These are phyloP conservation scores for Fusarium fujikuroi DNA, from an alignment of 2,329 filamentous ascomycete species.

Conservation along the genomic window DNA sequence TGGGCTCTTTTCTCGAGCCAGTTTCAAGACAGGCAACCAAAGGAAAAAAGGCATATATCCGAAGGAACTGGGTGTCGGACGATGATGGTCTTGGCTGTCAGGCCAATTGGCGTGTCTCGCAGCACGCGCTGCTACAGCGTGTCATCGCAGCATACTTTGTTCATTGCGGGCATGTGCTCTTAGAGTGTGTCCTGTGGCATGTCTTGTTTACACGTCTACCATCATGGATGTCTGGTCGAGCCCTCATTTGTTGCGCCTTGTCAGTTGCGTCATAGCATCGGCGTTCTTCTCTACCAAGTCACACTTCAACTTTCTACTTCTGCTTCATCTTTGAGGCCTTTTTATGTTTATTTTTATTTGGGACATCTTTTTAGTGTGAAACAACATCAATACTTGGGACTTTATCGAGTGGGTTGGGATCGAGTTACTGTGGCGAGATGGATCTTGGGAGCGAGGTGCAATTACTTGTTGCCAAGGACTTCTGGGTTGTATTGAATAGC, in stretches of 20 bases:
- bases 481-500: neutral
- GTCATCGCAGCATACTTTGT: neutral
- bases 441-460: neutral
- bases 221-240: neutral
- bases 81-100: constrained; percentile 8
- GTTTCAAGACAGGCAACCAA: constrained; percentile 23
- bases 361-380: neutral
- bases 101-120: neutral
- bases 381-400: constrained; percentile 14
- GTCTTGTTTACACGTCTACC: neutral
- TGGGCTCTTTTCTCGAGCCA: constrained; percentile 27
- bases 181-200: neutral
- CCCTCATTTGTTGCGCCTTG: constrained; percentile 11
- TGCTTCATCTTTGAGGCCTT: neutral
- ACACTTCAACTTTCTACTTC: neutral
- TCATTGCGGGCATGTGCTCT: no score
- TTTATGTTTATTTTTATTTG: neutral
- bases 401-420: neutral
- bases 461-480: neutral
- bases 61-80: neutral
- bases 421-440: neutral
- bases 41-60: constrained; percentile 11
- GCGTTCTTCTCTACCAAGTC: constrained; percentile 27
- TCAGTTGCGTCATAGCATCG: constrained; percentile 44
- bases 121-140: neutral